Evolutionary conservation across 2,329 filamentous ascomycete species (phyloP), one percentile per base, ranked within the genome.

Genomic region (Phialemonium atrogriseum): DNA sequence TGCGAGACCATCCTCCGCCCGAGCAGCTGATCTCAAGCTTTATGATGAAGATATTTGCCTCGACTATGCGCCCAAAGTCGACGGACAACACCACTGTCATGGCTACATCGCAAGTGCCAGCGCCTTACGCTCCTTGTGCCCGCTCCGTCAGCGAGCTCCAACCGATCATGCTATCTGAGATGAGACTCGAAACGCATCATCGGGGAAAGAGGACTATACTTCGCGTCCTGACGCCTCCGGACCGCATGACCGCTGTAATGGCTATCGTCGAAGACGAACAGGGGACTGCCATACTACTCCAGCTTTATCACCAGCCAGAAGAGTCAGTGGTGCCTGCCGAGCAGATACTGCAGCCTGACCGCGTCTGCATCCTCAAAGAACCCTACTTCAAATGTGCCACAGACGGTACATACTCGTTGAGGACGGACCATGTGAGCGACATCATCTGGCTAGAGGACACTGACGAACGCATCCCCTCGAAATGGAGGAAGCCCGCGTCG

Each of bases 371-470:
- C 17, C 32, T 76, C 17, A 77, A 73, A 38, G 70, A 75, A 35
- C 69, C 70, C 0, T 75, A 62, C 41, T 59, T 73, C 40, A 69
- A 64, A 38, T 18, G 44, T 1, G 52, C 53, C 15, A 46, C 44
- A 0, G 46, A 61, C 17, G 60, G 60, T 3, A 28, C 48, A 0
- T 68, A 66, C 43, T 54, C 50, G 0, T 20, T 76, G 15, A 57
- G 68, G 5, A 63, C 73, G 6, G 70, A 76, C 35, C 70, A 76
- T 43, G 42, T 65, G 11, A 62, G 59, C 11, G 70, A 76, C 34
- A 39, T 74, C 12, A 37, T 61, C 4, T 55, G 52, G 36, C 35
- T 71, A 3, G 32, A 50, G 1, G 30, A 40, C 0, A 27, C 41
- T 12, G 58, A 70, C 24, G 30, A 48, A n/a, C 53, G 46, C 5